Evolutionary conservation across 1,284 basidiomycete species (phyloP).

Genomic region (Cystobasidium slooffiae): DNA sequence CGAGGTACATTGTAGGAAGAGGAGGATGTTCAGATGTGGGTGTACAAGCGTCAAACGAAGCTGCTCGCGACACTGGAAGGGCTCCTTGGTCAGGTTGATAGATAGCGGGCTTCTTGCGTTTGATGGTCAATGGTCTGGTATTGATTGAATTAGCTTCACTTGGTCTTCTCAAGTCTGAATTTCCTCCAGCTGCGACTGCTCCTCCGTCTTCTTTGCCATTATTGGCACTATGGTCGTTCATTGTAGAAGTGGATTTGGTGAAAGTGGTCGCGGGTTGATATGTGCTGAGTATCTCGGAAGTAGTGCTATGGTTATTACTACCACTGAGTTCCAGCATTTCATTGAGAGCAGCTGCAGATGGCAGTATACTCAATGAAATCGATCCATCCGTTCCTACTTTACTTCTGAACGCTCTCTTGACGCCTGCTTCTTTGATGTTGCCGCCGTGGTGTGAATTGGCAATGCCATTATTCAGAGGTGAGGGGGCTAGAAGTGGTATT

Average conservation of each 20-base stretch:
- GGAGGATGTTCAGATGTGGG: neutral
- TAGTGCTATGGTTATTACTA: neutral
- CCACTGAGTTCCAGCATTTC: constrained; percentile 10
- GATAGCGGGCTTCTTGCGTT: constrained; percentile 26
- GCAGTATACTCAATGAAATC: constrained; percentile 16
- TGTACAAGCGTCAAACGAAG: constrained; percentile 18
- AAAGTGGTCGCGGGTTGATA: neutral
- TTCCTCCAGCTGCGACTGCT: too few species aligned
- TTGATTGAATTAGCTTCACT: constrained; percentile 6
- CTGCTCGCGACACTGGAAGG: constrained; percentile 5
- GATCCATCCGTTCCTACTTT: constrained; percentile 15
- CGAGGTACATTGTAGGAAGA: neutral
- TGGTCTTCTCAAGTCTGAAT: neutral
- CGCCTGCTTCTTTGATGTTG: constrained; percentile 10
- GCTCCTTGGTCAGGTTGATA: constrained; percentile 12
- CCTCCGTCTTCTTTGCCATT: too few species aligned
- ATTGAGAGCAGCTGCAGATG: constrained; percentile 1
- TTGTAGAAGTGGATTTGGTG: neutral
- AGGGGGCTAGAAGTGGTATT: neutral
- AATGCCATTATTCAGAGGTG: neutral
- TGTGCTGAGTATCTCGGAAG: neutral
- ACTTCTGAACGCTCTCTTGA: constrained; percentile 21
- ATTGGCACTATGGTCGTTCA: neutral
- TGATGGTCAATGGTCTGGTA: constrained; percentile 5
- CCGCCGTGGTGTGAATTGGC: neutral